Base-by-base conservation (phyloP, 768 basidiomycete genomes). In the Arthromyces matolae region DNA sequence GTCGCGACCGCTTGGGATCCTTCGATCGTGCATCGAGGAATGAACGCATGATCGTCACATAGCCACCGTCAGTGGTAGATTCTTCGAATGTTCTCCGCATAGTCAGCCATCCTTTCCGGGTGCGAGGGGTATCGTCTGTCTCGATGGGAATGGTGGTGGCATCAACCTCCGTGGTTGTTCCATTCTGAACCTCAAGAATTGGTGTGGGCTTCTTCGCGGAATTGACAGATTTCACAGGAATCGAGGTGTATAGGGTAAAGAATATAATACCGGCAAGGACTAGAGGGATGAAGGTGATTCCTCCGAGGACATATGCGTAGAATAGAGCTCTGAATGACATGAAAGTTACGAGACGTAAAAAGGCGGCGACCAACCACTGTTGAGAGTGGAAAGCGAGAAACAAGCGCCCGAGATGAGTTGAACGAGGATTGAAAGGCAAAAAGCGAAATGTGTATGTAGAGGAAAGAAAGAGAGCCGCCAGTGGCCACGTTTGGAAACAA, bases 291-390 rank as follows among this genome's bases (percentile, higher is more conserved):
- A 95, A 88, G 2, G 94, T 95, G 53, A 96, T 51, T 35, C 93
- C 94, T 45, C 94, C 94, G 35, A 96, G 72, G 50, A 96, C 68
- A 66, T 96, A 96, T 27, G 87, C 87, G 61, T 94, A 84, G 52
- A 91, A 56, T 42, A 93, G 66, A 2, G 85, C 79, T 60, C 77
- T 83, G 56, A 89, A 61, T 47, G 77, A 78, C 88, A 90, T 89
- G 52, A 24, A 33, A 25, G 32, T 29, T 42, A 38, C 40, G 25
- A 38, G 14, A 33, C 22, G 23, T 14, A 19, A 14, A n/a, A 22
- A 23, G 38, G 23, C 37, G 16, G 27, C 33, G 41, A 42, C 24
- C 32, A 18, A 36, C 51, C 45, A 48, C 37, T 41, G 43, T 45
- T 45, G 27, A 45, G 28, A 45, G 44, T 46, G 33, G 47, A 20